Base-by-base conservation (phyloP, 192 early-diverging fungal species). In the Entomortierella chlamydospora region DNA sequence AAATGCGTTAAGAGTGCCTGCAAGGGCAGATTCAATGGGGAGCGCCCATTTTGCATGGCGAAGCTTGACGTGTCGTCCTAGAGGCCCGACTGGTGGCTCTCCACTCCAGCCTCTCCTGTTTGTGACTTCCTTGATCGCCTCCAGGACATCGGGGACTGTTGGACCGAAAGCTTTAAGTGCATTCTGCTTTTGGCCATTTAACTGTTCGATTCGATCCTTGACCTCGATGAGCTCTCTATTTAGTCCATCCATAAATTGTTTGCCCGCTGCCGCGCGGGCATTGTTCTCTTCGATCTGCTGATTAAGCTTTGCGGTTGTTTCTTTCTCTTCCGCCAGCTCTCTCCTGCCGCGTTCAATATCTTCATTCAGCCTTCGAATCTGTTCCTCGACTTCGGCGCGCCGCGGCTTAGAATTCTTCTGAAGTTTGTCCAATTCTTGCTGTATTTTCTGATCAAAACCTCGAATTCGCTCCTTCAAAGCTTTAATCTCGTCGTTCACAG, bases 111-210 rank as follows among this genome's bases (percentile, higher is more conserved):
- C 74, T 20, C 61, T 15, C 83, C 86, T 88, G 30, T 72, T 31
- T 7, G 65, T 72, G 50, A 86, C 82, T 11, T 39, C 43, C 4
- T 81, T 63, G 29, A 94, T 92, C 9, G 72, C 70, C 4, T 63
- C 56, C 51, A 93, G 53, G 3, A 92, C 86, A 13, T 92, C 90
- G 10, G 90, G 87, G 11, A 93, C 87, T 8, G 74, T 72, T 0
- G 73, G 57, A n/a, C 95, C 95, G 76, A 91, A 97, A 1, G 93
- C 93, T 20, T 70, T 87, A 43, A 97, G 67, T 6, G 85, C 73
- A 64, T 97, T 85, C n/a, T 85, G 77, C 34, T 86, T 87, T 49
- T 92, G 90, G 15, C 82, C 82, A 45, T 80, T 54, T 57, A 97
- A 71, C 6, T 89, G 66, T 25, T 80, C 62, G 29, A 93, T 73